Percentiles rank a stretch among this genome's conserved stretches.
Evolutionary conservation across 257 asterid genomes (phyloP).

Genomic region (Solanum tacnaense): DNA sequence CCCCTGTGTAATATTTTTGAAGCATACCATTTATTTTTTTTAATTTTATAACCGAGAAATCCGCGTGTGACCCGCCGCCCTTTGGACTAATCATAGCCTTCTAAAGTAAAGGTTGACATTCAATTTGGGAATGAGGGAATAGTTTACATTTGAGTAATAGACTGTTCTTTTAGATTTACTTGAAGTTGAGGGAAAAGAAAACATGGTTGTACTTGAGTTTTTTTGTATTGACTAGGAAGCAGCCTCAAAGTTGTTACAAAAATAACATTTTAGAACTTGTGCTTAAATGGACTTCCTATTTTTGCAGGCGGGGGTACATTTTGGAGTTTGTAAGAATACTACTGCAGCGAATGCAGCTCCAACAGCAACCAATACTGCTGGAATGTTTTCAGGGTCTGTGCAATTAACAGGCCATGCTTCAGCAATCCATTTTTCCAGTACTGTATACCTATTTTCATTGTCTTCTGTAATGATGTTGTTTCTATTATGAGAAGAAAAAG

Average conservation of each 20-base stretch:
- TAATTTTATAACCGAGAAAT: too few species aligned
- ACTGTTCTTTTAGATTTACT: background rate
- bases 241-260: background rate
- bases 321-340: slow-evolving; percentile 66
- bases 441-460: slow-evolving; percentile 11
- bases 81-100: too few species aligned
- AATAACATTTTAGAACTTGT: background rate
- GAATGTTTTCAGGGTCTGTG: slow-evolving; percentile 94
- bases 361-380: slow-evolving; percentile 28
- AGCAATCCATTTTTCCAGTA: slow-evolving; percentile 14
- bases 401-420: slow-evolving; percentile 70
- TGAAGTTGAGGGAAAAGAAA: background rate
- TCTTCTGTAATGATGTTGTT: slow-evolving; percentile 12
- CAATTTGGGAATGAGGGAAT: background rate
- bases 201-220: background rate
- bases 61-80: too few species aligned
- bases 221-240: background rate
- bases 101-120: background rate
- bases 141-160: background rate
- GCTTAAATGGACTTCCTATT: background rate
- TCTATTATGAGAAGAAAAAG: slow-evolving; percentile 16
- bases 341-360: slow-evolving; percentile 39
- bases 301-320: slow-evolving; percentile 71
- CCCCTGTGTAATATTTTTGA: background rate
- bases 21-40: background rate